Evolutionary conservation across 495 filamentous ascomycete species (phyloP).

Genomic region (Venustampulla echinocandica): DNA sequence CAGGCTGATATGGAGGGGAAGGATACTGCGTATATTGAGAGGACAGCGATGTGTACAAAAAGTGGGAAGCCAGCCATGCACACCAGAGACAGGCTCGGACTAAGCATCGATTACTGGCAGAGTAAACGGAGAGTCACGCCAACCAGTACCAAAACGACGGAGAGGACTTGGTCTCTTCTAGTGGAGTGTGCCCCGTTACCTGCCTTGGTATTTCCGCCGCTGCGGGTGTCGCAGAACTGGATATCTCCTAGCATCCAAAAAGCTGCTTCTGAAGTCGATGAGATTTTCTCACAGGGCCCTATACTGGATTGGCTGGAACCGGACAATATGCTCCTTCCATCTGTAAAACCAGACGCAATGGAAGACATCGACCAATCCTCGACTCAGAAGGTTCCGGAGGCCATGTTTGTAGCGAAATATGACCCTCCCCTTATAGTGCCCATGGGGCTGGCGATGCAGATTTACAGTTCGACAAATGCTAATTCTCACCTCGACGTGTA

Average conservation of each 20-base stretch:
- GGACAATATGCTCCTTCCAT: slow-evolving; percentile 34
- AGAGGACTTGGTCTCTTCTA: slow-evolving; percentile 47
- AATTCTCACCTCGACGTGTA: slow-evolving; percentile 46
- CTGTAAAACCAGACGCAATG: slow-evolving; percentile 30
- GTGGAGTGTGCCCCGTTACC: slow-evolving; percentile 52
- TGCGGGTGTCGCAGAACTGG: slow-evolving; percentile 58
- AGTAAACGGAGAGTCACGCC: slow-evolving; percentile 9
- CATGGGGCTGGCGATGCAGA: slow-evolving; percentile 52
- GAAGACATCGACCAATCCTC: slow-evolving; percentile 21
- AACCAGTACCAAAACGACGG: slow-evolving; percentile 35
- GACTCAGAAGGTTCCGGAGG: slow-evolving; percentile 50
- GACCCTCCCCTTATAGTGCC: slow-evolving; percentile 78
- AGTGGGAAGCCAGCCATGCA: slow-evolving; percentile 79
- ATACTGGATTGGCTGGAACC: slow-evolving; percentile 61
- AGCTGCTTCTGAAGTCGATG: slow-evolving; percentile 26
- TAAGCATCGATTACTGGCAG: slow-evolving; percentile 78
- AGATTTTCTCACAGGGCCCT: slow-evolving; percentile 28
- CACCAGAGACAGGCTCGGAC: slow-evolving; percentile 56
- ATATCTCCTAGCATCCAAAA: slow-evolving; percentile 52
- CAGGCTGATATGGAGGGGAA: slow-evolving; percentile 37
- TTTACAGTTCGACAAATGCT: slow-evolving; percentile 56
- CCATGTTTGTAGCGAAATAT: slow-evolving; percentile 74
- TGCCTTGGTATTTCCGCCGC: slow-evolving; percentile 36
- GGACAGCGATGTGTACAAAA: slow-evolving; percentile 51
- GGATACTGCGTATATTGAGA: slow-evolving; percentile 42